Conservation (phyloP, 768 basidiomycete species). For the Mycena crocata region DNA sequence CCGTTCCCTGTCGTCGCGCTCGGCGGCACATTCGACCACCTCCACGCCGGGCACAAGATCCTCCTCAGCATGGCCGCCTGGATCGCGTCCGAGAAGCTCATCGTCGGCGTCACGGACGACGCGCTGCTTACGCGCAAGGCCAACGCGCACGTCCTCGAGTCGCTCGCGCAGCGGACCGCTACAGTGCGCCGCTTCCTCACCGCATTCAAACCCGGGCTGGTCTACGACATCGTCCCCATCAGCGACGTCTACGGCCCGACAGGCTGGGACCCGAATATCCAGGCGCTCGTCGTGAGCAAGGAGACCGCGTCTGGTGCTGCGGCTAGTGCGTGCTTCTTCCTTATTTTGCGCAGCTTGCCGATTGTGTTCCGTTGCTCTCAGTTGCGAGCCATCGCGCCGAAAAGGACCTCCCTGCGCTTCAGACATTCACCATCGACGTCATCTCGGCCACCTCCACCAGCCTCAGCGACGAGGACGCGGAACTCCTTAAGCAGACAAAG, state of each 20-base stretch:
- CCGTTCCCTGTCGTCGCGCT: constrained; percentile 80
- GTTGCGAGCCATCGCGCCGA: constrained; percentile 73
- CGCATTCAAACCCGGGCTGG: constrained; percentile 75
- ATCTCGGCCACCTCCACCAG: constrained; percentile 76
- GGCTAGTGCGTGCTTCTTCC: constrained; percentile 64
- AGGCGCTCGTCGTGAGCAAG: constrained; percentile 90
- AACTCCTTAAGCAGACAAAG: constrained; percentile 81
- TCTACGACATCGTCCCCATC: constrained; percentile 78
- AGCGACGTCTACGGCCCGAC: constrained; percentile 94
- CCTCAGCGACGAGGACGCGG: constrained; percentile 74
- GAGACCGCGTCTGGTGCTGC: constrained; percentile 86
- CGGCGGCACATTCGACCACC: constrained; percentile 98
- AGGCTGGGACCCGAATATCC: constrained; percentile 86
- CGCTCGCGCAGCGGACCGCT: constrained; percentile 64
- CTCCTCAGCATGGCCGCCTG: constrained; percentile 92
- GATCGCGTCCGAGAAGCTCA: constrained; percentile 82
- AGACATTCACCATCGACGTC: constrained; percentile 87
- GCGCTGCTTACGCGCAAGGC: constrained; percentile 76
- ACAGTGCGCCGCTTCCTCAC: constrained; percentile 75
- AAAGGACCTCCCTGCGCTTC: constrained; percentile 67
- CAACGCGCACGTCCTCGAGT: constrained; percentile 74
- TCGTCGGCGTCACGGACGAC: constrained; percentile 91
- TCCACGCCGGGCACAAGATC: constrained; percentile 98
- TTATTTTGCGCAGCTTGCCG: not conserved
- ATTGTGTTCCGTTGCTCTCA: constrained; percentile 40